phyloP scores from a whole-genome alignment of 192 early-diverging fungal species.

The Backusella australiensis region DNA sequence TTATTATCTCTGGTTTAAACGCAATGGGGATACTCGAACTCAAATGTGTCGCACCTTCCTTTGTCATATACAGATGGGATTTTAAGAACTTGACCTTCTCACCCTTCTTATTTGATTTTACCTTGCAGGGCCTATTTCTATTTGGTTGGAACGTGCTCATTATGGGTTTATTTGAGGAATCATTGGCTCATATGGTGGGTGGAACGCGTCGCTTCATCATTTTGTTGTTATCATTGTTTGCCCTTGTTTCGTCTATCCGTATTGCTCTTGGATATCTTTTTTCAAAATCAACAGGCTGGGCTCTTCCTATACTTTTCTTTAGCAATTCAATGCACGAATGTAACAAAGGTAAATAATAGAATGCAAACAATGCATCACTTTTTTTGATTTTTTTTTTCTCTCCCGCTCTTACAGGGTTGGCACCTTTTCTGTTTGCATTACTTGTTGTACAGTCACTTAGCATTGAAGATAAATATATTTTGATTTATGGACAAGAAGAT shows the following conservation, averaged over 20 bases:
- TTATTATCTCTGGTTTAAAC: slow-evolving; percentile 25
- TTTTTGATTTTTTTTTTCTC: neutral
- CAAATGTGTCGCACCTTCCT: slow-evolving; percentile 27
- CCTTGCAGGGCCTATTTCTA: slow-evolving; percentile 24
- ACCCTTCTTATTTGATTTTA: slow-evolving; percentile 35
- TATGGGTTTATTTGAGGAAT: slow-evolving; percentile 53
- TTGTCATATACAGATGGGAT: slow-evolving; percentile 27
- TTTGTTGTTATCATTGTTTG: slow-evolving; percentile 25
- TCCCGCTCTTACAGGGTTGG: slow-evolving; percentile 34
- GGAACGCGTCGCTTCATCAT: slow-evolving; percentile 41
- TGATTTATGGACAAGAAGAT: slow-evolving; percentile 32
- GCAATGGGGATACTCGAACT: slow-evolving; percentile 8
- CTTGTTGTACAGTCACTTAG: slow-evolving; percentile 46
- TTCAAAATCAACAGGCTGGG: slow-evolving; percentile 50
- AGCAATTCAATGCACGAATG: slow-evolving; percentile 53
- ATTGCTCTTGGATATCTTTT: slow-evolving; percentile 45
- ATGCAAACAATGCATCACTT: slow-evolving; percentile 10
- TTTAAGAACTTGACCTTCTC: slow-evolving; percentile 39
- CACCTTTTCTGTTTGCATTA: slow-evolving; percentile 50
- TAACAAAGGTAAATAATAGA: slow-evolving; percentile 46
- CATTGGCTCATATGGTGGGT: slow-evolving; percentile 41
- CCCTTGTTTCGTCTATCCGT: slow-evolving; percentile 29
- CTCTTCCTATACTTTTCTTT: slow-evolving; percentile 49
- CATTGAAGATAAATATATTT: slow-evolving; percentile 41
- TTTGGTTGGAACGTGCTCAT: slow-evolving; percentile 47